phyloP scores from a whole-genome alignment of 495 filamentous ascomycete species.

The Neurospora cerealis region DNA sequence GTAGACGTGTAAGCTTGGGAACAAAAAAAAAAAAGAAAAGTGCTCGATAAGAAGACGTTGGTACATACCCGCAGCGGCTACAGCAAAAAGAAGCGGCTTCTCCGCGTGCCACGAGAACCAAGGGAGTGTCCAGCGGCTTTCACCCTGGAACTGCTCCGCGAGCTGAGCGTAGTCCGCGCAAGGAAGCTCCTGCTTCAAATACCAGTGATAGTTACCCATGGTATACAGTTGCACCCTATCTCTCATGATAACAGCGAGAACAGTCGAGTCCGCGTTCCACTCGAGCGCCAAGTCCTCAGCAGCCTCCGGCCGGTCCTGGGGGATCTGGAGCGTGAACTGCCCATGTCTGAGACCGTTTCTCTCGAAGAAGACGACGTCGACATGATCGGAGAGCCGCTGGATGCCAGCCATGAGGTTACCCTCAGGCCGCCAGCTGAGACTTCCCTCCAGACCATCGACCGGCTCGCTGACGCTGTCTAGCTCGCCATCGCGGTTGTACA shows the following conservation, averaged over 20 bases:
- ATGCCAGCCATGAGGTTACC: slow-evolving; percentile 84
- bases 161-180: slow-evolving; percentile 24
- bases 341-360: slow-evolving; percentile 91
- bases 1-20: slow-evolving; percentile 14
- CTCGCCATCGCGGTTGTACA: slow-evolving; percentile 81
- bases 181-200: slow-evolving; percentile 85
- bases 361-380: slow-evolving; percentile 94
- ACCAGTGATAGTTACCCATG: slow-evolving; percentile 95
- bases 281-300: slow-evolving; percentile 52
- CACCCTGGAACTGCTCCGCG: background rate
- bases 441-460: slow-evolving; percentile 76
- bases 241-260: slow-evolving; percentile 68
- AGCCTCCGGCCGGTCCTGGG: slow-evolving; percentile 41
- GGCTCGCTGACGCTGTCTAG: slow-evolving; percentile 90
- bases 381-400: slow-evolving; percentile 51
- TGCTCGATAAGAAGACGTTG: background rate
- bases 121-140: background rate
- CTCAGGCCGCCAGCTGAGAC: slow-evolving; percentile 82
- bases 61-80: slow-evolving; percentile 33
- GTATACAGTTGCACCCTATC: slow-evolving; percentile 90
- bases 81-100: slow-evolving; percentile 55
- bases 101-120: slow-evolving; percentile 70
- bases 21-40: background rate
- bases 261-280: slow-evolving; percentile 89
- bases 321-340: slow-evolving; percentile 68